Conservation (phyloP, 768 basidiomycete genomes). For the Pleurotus djamor region DNA sequence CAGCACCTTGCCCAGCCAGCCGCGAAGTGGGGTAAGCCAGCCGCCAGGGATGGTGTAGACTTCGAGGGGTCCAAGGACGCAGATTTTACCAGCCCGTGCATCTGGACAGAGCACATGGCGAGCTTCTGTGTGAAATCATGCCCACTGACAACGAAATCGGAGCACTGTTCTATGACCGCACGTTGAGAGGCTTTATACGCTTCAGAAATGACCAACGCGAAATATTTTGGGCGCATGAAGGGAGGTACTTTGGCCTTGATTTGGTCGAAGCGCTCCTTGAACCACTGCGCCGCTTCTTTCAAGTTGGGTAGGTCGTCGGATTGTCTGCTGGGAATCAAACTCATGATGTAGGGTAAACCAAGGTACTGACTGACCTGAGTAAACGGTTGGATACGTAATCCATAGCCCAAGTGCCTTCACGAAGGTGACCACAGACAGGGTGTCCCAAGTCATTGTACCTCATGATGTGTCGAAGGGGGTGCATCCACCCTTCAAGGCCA, state of each 20-base stretch:
- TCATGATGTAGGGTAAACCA: background rate
- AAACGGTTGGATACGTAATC: conserved; percentile 82
- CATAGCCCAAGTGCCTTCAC: conserved; percentile 89
- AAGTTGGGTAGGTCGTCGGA: conserved; percentile 64
- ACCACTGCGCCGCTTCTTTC: conserved; percentile 73
- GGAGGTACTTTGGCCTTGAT: conserved; percentile 74
- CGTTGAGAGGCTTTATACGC: conserved; percentile 91
- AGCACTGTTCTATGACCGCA: conserved; percentile 81
- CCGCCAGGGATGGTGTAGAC: conserved; percentile 81
- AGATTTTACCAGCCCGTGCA: conserved; percentile 88
- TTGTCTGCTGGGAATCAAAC: conserved; percentile 42
- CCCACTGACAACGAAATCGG: conserved; percentile 83
- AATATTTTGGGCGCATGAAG: conserved; percentile 95
- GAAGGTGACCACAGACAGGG: conserved; percentile 82
- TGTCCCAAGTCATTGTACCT: conserved; percentile 92
- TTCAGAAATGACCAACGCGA: conserved; percentile 85
- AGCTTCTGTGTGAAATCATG: conserved; percentile 90
- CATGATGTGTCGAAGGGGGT: conserved; percentile 80
- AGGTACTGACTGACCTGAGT: conserved; percentile 49
- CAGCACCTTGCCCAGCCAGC: conserved; percentile 95
- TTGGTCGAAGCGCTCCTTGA: conserved; percentile 83
- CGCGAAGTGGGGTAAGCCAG: conserved; percentile 93
- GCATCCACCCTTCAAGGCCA: conserved; percentile 98
- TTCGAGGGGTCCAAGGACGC: conserved; percentile 81
- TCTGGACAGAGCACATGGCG: conserved; percentile 81